A percentile compares a stretch with the other conserved stretches of the same genome.
These are phyloP conservation scores for Blastomyces parvus DNA, from an alignment of 2,329 filamentous ascomycete genomes.

Conservation along the genomic window DNA sequence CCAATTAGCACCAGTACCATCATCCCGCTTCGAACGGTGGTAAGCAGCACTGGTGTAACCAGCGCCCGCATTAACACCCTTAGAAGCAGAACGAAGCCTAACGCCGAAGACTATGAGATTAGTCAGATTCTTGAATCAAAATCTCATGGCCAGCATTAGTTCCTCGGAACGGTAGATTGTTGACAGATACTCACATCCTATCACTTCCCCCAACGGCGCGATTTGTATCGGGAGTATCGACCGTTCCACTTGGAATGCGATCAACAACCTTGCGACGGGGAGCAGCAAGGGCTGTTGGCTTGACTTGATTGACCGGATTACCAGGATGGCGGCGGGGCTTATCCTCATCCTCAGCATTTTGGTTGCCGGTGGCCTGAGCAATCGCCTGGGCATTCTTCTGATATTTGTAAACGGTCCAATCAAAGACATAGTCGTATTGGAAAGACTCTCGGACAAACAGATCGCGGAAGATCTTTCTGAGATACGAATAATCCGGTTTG, in stretches of 20 bases:
- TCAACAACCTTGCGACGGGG: slow-evolving; percentile 77
- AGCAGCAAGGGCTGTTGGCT: slow-evolving; percentile 65
- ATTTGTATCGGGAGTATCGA: slow-evolving; percentile 63
- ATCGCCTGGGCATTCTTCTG: slow-evolving; percentile 98
- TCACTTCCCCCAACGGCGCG: slow-evolving; percentile 70
- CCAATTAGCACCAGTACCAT: slow-evolving; percentile 42
- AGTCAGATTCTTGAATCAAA: slow-evolving; percentile 66
- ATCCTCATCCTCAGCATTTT: slow-evolving; percentile 64
- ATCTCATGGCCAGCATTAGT: slow-evolving; percentile 60
- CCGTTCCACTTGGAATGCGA: slow-evolving; percentile 46
- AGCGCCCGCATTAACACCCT: slow-evolving; percentile 50
- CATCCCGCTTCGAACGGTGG: slow-evolving; percentile 46
- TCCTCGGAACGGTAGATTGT: slow-evolving; percentile 62
- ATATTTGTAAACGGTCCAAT: slow-evolving; percentile 99
- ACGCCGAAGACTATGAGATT: slow-evolving; percentile 74
- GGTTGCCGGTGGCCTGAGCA: slow-evolving; percentile 64
- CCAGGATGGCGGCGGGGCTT: slow-evolving; percentile 56
- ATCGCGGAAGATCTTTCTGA: slow-evolving; percentile 99
- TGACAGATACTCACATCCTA: slow-evolving; percentile 86
- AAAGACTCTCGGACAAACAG: slow-evolving; percentile 98
- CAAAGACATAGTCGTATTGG: slow-evolving; percentile 99
- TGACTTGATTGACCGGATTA: slow-evolving; percentile 50
- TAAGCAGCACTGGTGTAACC: slow-evolving; percentile 33
- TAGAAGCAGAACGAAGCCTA: slow-evolving; percentile 77
- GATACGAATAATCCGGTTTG: slow-evolving; percentile 99